Conservation (phyloP, 148 eudicot genomes). For the Limonium bicolor region DNA sequence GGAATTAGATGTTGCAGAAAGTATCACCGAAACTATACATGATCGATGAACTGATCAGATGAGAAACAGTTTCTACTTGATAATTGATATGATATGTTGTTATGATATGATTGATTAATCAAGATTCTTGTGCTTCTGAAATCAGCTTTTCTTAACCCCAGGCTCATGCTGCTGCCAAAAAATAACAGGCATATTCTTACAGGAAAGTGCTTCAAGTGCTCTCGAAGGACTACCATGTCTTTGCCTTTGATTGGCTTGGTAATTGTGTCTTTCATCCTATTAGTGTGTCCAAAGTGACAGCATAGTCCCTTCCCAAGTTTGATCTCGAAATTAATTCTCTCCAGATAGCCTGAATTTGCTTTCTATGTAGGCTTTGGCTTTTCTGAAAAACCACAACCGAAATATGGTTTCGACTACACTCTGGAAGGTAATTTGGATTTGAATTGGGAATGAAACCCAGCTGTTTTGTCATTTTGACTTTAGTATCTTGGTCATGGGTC, state of each 20-base stretch:
- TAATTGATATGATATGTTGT: no score
- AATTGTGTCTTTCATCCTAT: no score
- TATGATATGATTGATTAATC: no score
- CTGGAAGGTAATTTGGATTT: constrained; percentile 49
- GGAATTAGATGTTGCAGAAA: no score
- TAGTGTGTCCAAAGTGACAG: no score
- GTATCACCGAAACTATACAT: no score
- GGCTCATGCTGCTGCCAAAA: constrained; percentile 17
- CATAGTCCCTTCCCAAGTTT: no score
- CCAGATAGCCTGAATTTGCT: no score
- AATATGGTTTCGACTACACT: constrained; percentile 93
- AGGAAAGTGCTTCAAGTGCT: constrained; percentile 78
- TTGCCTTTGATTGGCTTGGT: constrained; percentile 98
- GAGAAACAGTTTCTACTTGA: no score
- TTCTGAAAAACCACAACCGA: constrained; percentile 90
- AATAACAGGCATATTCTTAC: constrained; percentile 92
- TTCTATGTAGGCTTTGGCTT: constrained; percentile 77
- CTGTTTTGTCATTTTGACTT: not conserved
- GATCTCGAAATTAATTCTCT: no score
- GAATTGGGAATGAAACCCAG: no score
- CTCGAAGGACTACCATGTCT: constrained; percentile 64
- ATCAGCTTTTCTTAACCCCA: constrained; percentile 8
- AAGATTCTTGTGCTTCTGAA: not conserved
- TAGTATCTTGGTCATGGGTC: not conserved
- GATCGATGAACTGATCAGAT: no score